phyloP scores from a whole-genome alignment of 2,329 filamentous ascomycete species.

The Boeremia lycopersici region DNA sequence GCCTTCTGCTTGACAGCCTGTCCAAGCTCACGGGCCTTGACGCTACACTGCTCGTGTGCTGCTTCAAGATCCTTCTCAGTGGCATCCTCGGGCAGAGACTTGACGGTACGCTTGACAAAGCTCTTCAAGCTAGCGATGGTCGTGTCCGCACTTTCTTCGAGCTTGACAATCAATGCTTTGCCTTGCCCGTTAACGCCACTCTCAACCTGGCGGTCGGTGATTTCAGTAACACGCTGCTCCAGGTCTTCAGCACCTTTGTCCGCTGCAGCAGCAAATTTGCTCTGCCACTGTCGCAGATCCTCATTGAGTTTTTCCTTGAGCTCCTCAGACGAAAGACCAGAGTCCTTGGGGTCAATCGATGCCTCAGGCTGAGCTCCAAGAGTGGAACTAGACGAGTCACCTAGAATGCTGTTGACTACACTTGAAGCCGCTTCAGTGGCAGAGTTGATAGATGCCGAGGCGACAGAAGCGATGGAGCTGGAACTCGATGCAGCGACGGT shows the following conservation, averaged over 20 bases:
- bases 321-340: constrained; percentile 45
- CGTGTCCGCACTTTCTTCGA: constrained; percentile 69
- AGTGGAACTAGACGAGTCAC: constrained; percentile 31
- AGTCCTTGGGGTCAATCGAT: constrained; percentile 24
- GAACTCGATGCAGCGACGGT: constrained; percentile 22
- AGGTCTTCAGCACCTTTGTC: constrained; percentile 80
- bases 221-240: constrained; percentile 67
- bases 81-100: constrained; percentile 63
- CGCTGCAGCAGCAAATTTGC: constrained; percentile 82
- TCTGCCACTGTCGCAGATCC: constrained; percentile 85
- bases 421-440: constrained; percentile 36
- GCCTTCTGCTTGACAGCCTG: constrained; percentile 77
- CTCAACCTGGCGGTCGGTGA: constrained; percentile 73
- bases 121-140: constrained; percentile 70
- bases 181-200: constrained; percentile 71
- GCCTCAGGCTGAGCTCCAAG: constrained; percentile 24
- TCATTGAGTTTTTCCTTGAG: constrained; percentile 68
- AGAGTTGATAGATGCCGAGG: constrained; percentile 26
- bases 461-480: constrained; percentile 23
- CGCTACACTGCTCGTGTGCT: constrained; percentile 59
- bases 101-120: constrained; percentile 64
- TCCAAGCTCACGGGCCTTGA: constrained; percentile 69
- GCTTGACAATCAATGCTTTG: constrained; percentile 67
- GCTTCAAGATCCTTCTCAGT: constrained; percentile 58
- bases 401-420: constrained; percentile 39